These are phyloP conservation scores for Achlya hypogyna DNA, from an alignment of 352 stramenopile species.

Conservation along the genomic window DNA sequence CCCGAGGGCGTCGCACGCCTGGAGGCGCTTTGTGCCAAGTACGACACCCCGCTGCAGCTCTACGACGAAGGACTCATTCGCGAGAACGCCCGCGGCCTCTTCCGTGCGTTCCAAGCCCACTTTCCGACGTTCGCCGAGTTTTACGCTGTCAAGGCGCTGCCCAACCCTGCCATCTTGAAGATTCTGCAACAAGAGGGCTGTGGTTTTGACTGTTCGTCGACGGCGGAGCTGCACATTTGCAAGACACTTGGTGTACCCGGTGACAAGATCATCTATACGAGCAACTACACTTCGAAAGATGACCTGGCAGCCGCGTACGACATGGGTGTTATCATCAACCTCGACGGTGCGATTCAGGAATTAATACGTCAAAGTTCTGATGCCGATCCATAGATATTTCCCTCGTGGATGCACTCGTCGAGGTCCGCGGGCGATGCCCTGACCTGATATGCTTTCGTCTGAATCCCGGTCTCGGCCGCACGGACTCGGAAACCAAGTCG, in stretches of 20 bases:
- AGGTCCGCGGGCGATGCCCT: conserved; percentile 53
- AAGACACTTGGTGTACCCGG: conserved; percentile 62
- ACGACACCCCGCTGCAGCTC: conserved; percentile 81
- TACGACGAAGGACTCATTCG: conserved; percentile 83
- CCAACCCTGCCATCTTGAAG: conserved; percentile 82
- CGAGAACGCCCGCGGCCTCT: conserved; percentile 57
- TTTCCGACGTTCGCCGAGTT: conserved; percentile 84
- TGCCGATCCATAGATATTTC: conserved; percentile 38
- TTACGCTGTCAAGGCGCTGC: conserved; percentile 84
- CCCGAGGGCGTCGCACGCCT: conserved; percentile 25
- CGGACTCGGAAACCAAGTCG: conserved; percentile 82
- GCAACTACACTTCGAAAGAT: conserved; percentile 80
- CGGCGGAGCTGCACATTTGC: conserved; percentile 69
- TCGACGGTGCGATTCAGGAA: conserved; percentile 45
- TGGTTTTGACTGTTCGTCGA: conserved; percentile 85
- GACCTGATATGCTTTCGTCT: conserved; percentile 84
- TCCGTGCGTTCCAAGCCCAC: conserved; percentile 57
- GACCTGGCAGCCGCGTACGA: conserved; percentile 68
- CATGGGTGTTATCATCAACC: conserved; percentile 80
- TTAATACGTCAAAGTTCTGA: not conserved
- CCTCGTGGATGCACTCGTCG: conserved; percentile 67
- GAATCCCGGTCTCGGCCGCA: conserved; percentile 80
- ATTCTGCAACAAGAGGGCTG: conserved; percentile 74
- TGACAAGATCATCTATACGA: conserved; percentile 83
- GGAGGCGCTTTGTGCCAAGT: conserved; percentile 55